These are phyloP conservation scores for Aspergillus ochraceoroseus DNA, from an alignment of 2,329 filamentous ascomycete species.

Conservation along the genomic window DNA sequence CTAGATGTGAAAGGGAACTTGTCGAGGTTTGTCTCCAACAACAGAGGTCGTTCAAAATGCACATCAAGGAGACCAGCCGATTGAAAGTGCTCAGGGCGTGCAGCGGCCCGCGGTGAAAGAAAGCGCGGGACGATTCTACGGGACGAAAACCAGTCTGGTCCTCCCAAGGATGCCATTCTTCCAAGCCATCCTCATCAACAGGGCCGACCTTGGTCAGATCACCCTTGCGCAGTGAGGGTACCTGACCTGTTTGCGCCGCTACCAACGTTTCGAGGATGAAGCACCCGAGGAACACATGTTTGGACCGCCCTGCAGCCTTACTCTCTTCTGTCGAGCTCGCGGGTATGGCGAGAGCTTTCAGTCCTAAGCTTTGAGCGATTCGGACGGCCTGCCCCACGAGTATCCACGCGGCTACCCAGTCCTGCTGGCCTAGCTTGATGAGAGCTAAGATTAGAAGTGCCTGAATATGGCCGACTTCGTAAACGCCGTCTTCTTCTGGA, in stretches of 20 bases:
- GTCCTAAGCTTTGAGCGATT: constrained; percentile 33
- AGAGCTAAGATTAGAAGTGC: constrained; percentile 58
- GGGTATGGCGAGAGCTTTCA: constrained; percentile 43
- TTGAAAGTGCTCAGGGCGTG: constrained; percentile 53
- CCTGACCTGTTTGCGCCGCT: constrained; percentile 44
- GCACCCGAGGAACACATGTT: constrained; percentile 49
- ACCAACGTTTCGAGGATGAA: constrained; percentile 52
- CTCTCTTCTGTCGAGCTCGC: constrained; percentile 35
- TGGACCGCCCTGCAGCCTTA: constrained; percentile 37
- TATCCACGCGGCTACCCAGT: constrained; percentile 58
- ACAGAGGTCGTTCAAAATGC: constrained; percentile 33
- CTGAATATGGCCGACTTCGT: constrained; percentile 51
- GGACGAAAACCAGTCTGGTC: constrained; percentile 42
- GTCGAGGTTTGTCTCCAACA: constrained; percentile 24
- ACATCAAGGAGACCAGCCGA: constrained; percentile 42
- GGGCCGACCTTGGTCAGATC: constrained; percentile 48
- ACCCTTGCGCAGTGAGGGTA: constrained; percentile 47
- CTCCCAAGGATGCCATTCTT: constrained; percentile 71
- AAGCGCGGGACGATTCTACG: constrained; percentile 23
- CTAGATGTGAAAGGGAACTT: constrained; percentile 25
- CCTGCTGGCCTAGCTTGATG: constrained; percentile 56
- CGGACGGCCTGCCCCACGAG: constrained; percentile 61
- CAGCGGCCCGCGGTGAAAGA: constrained; percentile 39
- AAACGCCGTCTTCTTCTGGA: constrained; percentile 47
- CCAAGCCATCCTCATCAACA: constrained; percentile 61